Percentiles rank a stretch among this genome's conserved stretches.
These are phyloP conservation scores for Fusarium zealandicum DNA, from an alignment of 2,329 filamentous ascomycete species.

Conservation along the genomic window DNA sequence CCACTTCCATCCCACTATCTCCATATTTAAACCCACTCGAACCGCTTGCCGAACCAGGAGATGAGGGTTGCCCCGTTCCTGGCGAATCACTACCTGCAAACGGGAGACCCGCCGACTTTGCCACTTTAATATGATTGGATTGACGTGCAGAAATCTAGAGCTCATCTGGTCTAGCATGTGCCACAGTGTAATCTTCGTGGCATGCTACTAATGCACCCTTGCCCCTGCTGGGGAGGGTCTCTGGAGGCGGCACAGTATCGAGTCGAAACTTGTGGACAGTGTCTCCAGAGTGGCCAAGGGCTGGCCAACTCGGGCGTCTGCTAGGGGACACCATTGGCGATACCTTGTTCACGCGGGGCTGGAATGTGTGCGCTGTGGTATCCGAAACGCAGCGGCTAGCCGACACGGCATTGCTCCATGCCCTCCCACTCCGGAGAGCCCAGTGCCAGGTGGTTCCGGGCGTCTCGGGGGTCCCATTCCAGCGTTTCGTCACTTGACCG, in stretches of 20 bases:
- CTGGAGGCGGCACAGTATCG: constrained; percentile 34
- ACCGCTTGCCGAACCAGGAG: constrained; percentile 34
- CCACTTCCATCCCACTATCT: constrained; percentile 20
- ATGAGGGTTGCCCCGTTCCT: constrained; percentile 34
- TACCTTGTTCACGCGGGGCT: constrained; percentile 29
- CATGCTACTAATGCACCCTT: constrained; percentile 36
- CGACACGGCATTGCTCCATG: constrained; percentile 15
- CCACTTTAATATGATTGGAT: constrained; percentile 47
- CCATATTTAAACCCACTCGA: constrained; percentile 20
- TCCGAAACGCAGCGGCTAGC: constrained; percentile 34
- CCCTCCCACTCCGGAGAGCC: constrained; percentile 26
- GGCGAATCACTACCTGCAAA: constrained; percentile 43
- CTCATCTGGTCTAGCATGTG: constrained; percentile 32
- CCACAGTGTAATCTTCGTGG: constrained; percentile 44
- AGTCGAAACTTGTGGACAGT: constrained; percentile 25
- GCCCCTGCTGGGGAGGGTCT: constrained; percentile 26
- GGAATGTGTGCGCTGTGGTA: constrained; percentile 23
- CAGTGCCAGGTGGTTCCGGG: constrained; percentile 34
- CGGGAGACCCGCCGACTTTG: constrained; percentile 39
- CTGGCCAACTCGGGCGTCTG: constrained; percentile 29
- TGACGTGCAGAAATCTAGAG: constrained; percentile 32
- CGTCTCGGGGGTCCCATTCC: constrained; percentile 38
- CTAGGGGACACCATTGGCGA: constrained; percentile 27
- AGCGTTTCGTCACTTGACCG: constrained; percentile 39
- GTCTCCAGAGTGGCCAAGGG: constrained; percentile 23